phyloP scores from a whole-genome alignment of 257 asterid species.

The Nicotiana knightiana region DNA sequence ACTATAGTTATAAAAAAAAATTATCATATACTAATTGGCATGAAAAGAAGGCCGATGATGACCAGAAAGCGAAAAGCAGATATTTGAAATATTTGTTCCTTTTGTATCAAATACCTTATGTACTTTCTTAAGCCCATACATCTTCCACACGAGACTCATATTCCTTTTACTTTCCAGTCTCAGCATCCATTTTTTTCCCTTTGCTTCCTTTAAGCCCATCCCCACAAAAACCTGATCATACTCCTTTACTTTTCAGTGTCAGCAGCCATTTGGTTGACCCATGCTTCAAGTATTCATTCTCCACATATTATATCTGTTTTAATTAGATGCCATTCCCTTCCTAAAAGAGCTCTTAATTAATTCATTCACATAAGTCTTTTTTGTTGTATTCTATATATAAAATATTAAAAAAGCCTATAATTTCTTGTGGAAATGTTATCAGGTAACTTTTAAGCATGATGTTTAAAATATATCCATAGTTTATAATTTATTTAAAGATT shows the following conservation, averaged over 20 bases:
- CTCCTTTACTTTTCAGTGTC: conserved; percentile 26
- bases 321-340: conserved; percentile 41
- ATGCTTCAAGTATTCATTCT: conserved; percentile 16
- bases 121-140: conserved; percentile 21
- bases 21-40: too few species aligned
- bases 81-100: neutral
- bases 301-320: neutral
- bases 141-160: conserved; percentile 15
- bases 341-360: conserved; percentile 7
- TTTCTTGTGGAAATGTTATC: too few species aligned
- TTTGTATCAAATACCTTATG: conserved; percentile 1
- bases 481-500: too few species aligned
- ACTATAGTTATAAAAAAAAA: too few species aligned
- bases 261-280: conserved; percentile 39
- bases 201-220: too few species aligned
- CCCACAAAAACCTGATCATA: neutral
- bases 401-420: neutral
- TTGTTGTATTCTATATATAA: conserved; percentile 3
- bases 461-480: too few species aligned
- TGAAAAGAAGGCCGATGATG: neutral
- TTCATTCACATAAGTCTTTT: neutral
- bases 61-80: neutral
- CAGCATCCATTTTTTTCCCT: too few species aligned
- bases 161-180: conserved; percentile 14
- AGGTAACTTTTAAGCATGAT: too few species aligned